A percentile compares a stretch with the other conserved stretches of the same genome.
Evolutionary conservation across 1,139 yeast species (phyloP).

Genomic region (Geotrichum fermentans): DNA sequence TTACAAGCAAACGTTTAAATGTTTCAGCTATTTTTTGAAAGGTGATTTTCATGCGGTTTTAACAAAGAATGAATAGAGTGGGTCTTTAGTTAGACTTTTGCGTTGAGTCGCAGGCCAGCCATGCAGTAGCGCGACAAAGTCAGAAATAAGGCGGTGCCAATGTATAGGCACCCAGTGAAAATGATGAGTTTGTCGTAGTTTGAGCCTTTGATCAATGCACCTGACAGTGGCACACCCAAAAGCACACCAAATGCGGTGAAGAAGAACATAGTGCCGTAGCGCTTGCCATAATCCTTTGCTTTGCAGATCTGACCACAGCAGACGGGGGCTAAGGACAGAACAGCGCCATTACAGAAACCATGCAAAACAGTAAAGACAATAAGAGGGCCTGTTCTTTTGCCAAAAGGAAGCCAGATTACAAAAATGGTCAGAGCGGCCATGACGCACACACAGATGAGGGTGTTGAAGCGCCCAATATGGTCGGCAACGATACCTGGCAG

Average conservation of each 20-base stretch:
- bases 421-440: constrained; percentile 41
- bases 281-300: constrained; percentile 47
- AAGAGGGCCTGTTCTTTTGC: constrained; percentile 33
- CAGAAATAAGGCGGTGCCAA: constrained; percentile 34
- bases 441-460: constrained; percentile 44
- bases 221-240: constrained; percentile 49
- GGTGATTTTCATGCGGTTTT: no score
- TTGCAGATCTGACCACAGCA: constrained; percentile 50
- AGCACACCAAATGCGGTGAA: constrained; percentile 45
- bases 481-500: constrained; percentile 54
- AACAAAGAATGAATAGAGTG: not conserved
- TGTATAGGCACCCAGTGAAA: constrained; percentile 39
- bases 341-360: constrained; percentile 52
- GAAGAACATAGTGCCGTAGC: constrained; percentile 48
- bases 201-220: constrained; percentile 43
- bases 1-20: no score
- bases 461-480: constrained; percentile 54
- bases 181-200: constrained; percentile 40
- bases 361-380: constrained; percentile 47
- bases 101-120: not conserved
- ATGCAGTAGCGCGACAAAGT: constrained; percentile 34
- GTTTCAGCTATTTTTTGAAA: no score
- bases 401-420: constrained; percentile 54
- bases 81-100: not conserved
- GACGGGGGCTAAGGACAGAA: constrained; percentile 47